Evolutionary conservation across 441 rosid genomes (phyloP), one percentile per base, ranked within the genome.

Genomic region (Daphne laureola): DNA sequence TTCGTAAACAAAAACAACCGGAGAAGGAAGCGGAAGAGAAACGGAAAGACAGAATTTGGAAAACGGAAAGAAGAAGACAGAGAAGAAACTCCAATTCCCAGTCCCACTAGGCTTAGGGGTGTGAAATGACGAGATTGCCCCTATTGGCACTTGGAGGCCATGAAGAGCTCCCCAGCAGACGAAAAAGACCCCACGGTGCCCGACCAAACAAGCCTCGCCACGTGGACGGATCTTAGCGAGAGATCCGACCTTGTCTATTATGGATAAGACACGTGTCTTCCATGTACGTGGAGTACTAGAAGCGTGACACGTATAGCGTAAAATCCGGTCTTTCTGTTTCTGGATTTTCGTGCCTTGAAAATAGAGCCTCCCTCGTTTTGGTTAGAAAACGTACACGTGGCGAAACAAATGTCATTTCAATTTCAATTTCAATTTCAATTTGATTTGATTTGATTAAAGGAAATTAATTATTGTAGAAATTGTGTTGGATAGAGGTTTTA

Each of bases 81-180:
- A 31, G 11, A 9, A 31, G 38, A 31, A 31, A 5, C 38, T 31
- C 38, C 38, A 31, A 31, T 5, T 27, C 38, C 38, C 4, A 31
- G 1, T 5, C 11, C 38, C 38, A 31, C 38, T 31, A 31, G 38
- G 38, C 0, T 5, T 35, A 15, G 25, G 18, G 14, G 4, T 31
- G 4, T 31, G 9, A 1, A 62, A 54, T 54, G 35, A 41, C 59
- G 14, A 13, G 8, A 54, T 16, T 13, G 18, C 66, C 66, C 59
- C 59, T 54, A n/a, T n/a, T n/a, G n/a, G 17, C 78, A 72, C 74
- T 74, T 76, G 81, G 79, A 64, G 58, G 17, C 12, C 64, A 67
- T 68, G 72, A 43, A 66, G 55, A 54, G 54, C 57, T 25, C 16
- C 58, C 43, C 14, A 9, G 13, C 17, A 14, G 15, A 16, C 2